A percentile compares a stretch with the other conserved stretches of the same genome.
Conservation (phyloP, 495 filamentous ascomycete genomes). For the Tuber magnatum region DNA sequence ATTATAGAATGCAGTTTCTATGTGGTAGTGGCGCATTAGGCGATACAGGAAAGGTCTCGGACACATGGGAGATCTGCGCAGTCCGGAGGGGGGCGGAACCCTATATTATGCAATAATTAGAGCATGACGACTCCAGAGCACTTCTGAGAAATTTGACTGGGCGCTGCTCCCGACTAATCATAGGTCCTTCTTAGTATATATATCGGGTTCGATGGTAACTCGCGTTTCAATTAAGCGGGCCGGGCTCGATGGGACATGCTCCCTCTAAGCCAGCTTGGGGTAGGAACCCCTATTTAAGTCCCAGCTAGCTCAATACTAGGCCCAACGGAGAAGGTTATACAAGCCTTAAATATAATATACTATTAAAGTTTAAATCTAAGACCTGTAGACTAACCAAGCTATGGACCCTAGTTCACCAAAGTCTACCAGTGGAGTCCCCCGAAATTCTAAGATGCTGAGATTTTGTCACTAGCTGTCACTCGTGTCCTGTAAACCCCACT, state of each 20-base stretch:
- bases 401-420: background rate
- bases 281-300: background rate
- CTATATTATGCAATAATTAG: background rate
- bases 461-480: background rate
- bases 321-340: background rate
- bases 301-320: background rate
- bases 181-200: background rate
- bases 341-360: background rate
- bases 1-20: background rate
- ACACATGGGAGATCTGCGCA: background rate
- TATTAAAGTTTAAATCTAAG: background rate
- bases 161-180: background rate
- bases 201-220: background rate
- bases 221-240: background rate
- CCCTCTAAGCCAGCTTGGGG: background rate
- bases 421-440: background rate
- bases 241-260: background rate
- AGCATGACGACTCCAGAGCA: background rate
- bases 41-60: background rate
- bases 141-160: background rate
- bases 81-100: background rate
- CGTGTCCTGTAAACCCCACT: background rate
- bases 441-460: background rate
- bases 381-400: background rate
- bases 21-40: background rate